These are phyloP conservation scores for Pestalotiopsis sp. DNA, from an alignment of 2,329 filamentous ascomycete species.

Conservation along the genomic window DNA sequence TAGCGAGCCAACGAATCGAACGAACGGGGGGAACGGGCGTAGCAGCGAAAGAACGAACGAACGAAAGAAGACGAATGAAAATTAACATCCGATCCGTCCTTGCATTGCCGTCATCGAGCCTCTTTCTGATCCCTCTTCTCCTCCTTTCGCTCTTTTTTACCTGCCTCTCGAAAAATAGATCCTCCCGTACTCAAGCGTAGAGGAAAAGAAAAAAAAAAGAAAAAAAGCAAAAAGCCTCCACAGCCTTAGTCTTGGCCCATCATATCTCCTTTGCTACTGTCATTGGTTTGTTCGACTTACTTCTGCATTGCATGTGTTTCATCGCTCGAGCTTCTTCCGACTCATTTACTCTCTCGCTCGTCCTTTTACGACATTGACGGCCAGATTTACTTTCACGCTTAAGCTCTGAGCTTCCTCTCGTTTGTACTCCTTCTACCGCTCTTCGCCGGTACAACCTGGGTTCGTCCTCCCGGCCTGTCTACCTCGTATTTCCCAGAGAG, in stretches of 20 bases:
- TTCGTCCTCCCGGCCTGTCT: neutral
- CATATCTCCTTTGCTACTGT: conserved; percentile 1
- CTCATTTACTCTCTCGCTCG: neutral
- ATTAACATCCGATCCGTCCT: conserved; percentile 12
- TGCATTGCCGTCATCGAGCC: conserved; percentile 4
- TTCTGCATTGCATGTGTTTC: conserved; percentile 7
- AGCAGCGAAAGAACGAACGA: neutral
- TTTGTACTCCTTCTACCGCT: neutral
- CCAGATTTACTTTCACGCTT: neutral
- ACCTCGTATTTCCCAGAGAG: neutral
- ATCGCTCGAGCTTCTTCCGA: conserved; percentile 5
- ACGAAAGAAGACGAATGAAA: conserved; percentile 2
- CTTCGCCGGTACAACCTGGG: neutral
- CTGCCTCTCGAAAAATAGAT: neutral
- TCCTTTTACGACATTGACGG: neutral
- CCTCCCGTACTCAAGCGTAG: neutral
- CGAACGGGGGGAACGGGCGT: neutral
- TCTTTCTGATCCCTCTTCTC: neutral
- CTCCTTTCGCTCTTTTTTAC: conserved; percentile 1
- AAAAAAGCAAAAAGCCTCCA: neutral
- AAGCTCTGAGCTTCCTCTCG: neutral
- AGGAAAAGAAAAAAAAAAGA: neutral
- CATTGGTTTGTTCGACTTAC: conserved; percentile 1
- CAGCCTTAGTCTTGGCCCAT: neutral
- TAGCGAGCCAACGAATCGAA: too few relatives aligned